phyloP scores from a whole-genome alignment of 768 basidiomycete species.

The Lactarius vividus region DNA sequence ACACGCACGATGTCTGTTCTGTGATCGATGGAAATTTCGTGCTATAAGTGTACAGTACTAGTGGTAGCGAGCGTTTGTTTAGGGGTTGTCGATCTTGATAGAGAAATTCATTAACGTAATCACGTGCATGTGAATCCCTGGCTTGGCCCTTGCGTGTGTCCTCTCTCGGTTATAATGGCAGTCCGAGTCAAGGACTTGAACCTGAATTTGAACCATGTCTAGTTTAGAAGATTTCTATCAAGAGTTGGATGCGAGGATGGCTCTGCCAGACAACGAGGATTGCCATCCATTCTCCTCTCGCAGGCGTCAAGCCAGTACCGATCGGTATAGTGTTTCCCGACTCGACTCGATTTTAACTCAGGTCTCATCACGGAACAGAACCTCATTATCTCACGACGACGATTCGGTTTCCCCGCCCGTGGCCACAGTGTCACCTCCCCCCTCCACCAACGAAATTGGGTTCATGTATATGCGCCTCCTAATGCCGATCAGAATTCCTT shows the following conservation, averaged over 20 bases:
- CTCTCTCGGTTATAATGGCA: neutral
- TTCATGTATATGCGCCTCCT: slow-evolving; percentile 9
- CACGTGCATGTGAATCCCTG: no score
- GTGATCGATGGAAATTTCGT: neutral
- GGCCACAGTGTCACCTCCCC: neutral
- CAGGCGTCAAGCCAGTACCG: neutral
- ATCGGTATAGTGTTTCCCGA: neutral
- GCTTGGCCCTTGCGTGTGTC: neutral
- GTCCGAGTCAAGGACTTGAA: neutral
- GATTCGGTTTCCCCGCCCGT: neutral
- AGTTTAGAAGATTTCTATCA: slow-evolving; percentile 23
- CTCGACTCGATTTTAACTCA: neutral
- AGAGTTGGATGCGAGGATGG: slow-evolving; percentile 27
- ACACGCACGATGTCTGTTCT: neutral
- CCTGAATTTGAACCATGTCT: neutral
- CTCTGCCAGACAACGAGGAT: slow-evolving; percentile 10
- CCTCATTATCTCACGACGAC: neutral
- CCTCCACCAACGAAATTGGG: neutral
- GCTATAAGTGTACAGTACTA: neutral
- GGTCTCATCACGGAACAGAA: neutral
- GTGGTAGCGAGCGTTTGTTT: no score
- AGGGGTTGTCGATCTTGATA: no score
- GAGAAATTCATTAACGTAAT: no score
- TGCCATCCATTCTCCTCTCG: slow-evolving; percentile 2
- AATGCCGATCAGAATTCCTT: neutral